Base-by-base conservation (phyloP, 2,329 filamentous ascomycete species). In the Aspergillus fischeri region DNA sequence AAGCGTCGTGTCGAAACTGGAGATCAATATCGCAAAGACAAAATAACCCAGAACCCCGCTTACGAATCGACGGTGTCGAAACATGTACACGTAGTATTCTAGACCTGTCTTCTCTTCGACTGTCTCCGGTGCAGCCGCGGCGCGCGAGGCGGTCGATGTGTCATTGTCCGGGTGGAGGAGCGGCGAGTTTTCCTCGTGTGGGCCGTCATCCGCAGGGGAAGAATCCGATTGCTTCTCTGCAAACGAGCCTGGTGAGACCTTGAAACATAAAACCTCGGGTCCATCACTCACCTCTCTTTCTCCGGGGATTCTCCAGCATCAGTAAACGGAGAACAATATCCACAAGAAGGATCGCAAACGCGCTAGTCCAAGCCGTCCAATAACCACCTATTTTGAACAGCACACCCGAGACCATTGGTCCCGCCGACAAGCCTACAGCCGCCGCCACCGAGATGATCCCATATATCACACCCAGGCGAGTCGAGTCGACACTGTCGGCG, bases 1-100 rank as follows among this genome's bases (percentile, higher is more conserved):
- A 1, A 86, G 64, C 0, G 83, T 80, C 1, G 80, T 78, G 59
- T 85, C 83, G 55, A 85, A 83, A 3, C 80, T 77, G 21, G 81
- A 78, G 70, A 83, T 76, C 21, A 84, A 69, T 28, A 78, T 74
- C 0, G 79, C 77, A 62, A 81, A 75, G 8, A 80, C 75, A 25
- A 83, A 60, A 55, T 68, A 75, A 14, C 73, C 75, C 67, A 75
- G 73, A 1, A 79, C 70, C 0, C 75, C 76, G 7, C 73, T 71
- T 14, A 78, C 58, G 14, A 80, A 72, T 9, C 77, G 76, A 21
- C 71, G 73, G 21, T 76, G 75, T 24, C 66, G 67, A 35, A 80
- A 70, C 3, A 81, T 67, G 24, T 70, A 73, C 20, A 78, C 53
- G 25, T 80, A 65, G 6, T 65, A 67, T 1, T 61, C 49, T 27